A percentile compares a stretch with the other conserved stretches of the same genome.
These are phyloP conservation scores for Penicillium sp. DNA, from an alignment of 2,329 filamentous ascomycete genomes.

Conservation along the genomic window DNA sequence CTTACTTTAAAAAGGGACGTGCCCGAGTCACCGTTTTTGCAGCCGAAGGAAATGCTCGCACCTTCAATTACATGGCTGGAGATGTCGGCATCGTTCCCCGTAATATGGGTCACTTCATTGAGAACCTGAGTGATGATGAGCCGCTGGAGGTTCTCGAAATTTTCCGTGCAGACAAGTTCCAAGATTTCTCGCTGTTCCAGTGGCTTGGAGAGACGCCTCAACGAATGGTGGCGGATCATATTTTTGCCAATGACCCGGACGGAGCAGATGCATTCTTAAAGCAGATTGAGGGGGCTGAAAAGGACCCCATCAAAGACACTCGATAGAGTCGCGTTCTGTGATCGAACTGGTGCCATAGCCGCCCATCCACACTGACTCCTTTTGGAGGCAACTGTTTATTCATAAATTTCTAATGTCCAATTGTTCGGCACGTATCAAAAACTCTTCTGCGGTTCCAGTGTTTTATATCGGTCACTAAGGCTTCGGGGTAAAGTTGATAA, in stretches of 20 bases:
- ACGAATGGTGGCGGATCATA: constrained; percentile 51
- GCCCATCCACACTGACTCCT: too few species aligned
- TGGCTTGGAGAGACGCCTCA: constrained; percentile 73
- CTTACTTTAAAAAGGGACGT: constrained; percentile 69
- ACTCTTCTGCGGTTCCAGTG: too few species aligned
- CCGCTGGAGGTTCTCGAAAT: constrained; percentile 72
- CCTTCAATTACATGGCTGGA: constrained; percentile 71
- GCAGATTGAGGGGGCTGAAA: constrained; percentile 61
- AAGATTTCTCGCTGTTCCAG: constrained; percentile 71
- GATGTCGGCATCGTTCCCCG: constrained; percentile 73
- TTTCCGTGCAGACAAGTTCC: constrained; percentile 67
- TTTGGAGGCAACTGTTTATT: too few species aligned
- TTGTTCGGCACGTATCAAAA: too few species aligned
- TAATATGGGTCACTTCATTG: constrained; percentile 76
- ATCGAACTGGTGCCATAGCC: too few species aligned
- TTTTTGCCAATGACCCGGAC: constrained; percentile 63
- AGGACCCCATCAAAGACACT: constrained; percentile 23
- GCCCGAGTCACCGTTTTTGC: constrained; percentile 75
- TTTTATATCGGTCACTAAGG: too few species aligned
- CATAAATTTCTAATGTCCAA: too few species aligned
- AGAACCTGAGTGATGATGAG: constrained; percentile 70
- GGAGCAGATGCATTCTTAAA: constrained; percentile 62
- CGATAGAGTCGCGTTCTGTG: not conserved
- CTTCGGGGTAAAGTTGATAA: too few species aligned
- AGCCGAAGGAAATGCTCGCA: constrained; percentile 65